Evolutionary conservation across 2,329 filamentous ascomycete genomes (phyloP), one percentile per base, ranked within the genome.

Genomic region (Hypomyces rosellus): DNA sequence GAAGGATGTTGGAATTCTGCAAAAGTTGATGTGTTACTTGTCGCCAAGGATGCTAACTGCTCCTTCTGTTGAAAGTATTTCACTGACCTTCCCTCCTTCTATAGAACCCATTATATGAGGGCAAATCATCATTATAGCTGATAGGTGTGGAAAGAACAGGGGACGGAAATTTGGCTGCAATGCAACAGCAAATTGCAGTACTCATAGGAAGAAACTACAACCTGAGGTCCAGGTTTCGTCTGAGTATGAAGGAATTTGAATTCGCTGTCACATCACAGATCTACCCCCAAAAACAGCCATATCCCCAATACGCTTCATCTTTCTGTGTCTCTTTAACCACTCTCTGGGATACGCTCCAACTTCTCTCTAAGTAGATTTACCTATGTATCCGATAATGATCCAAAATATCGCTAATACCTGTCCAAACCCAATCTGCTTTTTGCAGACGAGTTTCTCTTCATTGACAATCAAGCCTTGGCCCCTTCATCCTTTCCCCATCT

Each of bases 401-500:
- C 36, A 9, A 14, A 38, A n/a, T 38, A 9, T 13, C 36, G 34
- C 34, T 11, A 11, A 30, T 7, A 30, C 9, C 25, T 30, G 9
- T 30, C 6, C 25, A 30, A 30, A 11, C 4, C 8, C 25, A 11
- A 6, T 11, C 25, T 30, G 25, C 9, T 30, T 30, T 6, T 30
- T 8, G 9, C 25, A 30, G 25, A 30, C 8, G 25, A 30, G 6
- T 30, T 3, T 6, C 6, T 8, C 25, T 11, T 30, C 6, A 30
- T 11, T 11, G 9, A 8, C 9, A 30, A 30, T 30, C 25, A 30
- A 30, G 25, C 25, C 8, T 30, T 61, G 47, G 43, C 47, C 15
- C 63, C 62, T 30, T 64, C 70, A 43, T 77, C 74, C 37, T 72
- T 80, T 46, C 86, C 87, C 91, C 91, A 96, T 64, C 91, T 76